A percentile compares a stretch with the other conserved stretches of the same genome.
phyloP scores from a whole-genome alignment of 139 green algal genomes.

The Coelastrella sp. region DNA sequence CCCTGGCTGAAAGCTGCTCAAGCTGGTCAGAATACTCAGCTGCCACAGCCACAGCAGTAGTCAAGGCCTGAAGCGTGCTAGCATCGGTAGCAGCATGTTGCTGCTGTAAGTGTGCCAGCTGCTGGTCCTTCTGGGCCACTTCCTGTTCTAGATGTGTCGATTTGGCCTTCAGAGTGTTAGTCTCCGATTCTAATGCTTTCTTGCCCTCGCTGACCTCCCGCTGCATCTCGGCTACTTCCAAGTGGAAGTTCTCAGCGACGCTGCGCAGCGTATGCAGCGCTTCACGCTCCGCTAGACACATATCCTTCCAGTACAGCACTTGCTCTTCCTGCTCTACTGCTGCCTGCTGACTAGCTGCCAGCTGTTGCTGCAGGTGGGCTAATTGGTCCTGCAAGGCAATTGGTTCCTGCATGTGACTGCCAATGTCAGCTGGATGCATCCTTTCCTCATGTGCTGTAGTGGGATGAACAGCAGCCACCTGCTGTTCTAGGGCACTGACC shows the following conservation, averaged over 20 bases:
- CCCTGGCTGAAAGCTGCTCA: neutral
- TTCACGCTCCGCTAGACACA: neutral
- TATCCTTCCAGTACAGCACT: neutral
- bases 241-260: neutral
- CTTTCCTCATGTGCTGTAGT: neutral
- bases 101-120: neutral
- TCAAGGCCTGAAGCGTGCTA: neutral
- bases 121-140: neutral
- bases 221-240: constrained; percentile 11
- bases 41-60: neutral
- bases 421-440: no score
- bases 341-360: neutral
- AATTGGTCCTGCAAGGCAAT: neutral
- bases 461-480: neutral
- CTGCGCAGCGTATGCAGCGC: neutral
- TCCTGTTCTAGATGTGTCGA: neutral
- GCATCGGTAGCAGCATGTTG: neutral
- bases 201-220: neutral
- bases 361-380: neutral
- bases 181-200: neutral
- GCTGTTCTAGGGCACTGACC: neutral
- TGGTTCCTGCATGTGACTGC: neutral
- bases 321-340: neutral
- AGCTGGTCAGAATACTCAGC: neutral
- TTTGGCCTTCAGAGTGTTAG: neutral